Evolutionary conservation across 306 rosid species (phyloP).

Genomic region (Acacia melanoxylon): DNA sequence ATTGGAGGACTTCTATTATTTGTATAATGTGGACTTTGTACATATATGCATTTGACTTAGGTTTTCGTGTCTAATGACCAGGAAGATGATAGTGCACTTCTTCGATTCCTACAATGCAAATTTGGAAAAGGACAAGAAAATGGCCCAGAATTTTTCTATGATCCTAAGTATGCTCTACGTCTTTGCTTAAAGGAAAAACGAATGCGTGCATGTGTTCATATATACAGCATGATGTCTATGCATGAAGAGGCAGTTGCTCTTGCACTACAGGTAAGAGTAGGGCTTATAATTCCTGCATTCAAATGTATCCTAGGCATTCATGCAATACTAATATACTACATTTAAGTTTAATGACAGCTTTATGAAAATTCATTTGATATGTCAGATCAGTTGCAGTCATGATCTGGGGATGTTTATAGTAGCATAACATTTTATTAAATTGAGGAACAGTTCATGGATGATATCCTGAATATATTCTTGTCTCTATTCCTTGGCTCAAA

Average conservation of each 20-base stretch:
- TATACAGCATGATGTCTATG: slow-evolving; percentile 99
- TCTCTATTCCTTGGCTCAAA: background rate
- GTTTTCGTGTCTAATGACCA: slow-evolving; percentile 44
- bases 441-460: slow-evolving; percentile 14
- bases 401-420: slow-evolving; percentile 15
- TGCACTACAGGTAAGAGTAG: slow-evolving; percentile 76
- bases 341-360: slow-evolving; percentile 15
- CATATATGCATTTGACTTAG: slow-evolving; percentile 4
- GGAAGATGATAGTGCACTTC: slow-evolving; percentile 93
- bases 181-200: slow-evolving; percentile 97
- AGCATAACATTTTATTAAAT: background rate
- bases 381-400: slow-evolving; percentile 14
- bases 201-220: slow-evolving; percentile 99
- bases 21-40: background rate
- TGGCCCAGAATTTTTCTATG: slow-evolving; percentile 96
- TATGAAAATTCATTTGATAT: slow-evolving; percentile 4
- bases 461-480: background rate
- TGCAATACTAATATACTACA: slow-evolving; percentile 1
- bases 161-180: slow-evolving; percentile 97
- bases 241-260: slow-evolving; percentile 99
- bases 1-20: background rate
- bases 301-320: background rate
- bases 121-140: slow-evolving; percentile 89
- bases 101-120: slow-evolving; percentile 89
- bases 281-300: slow-evolving; percentile 31